Evolutionary conservation across 495 filamentous ascomycete genomes (phyloP), one percentile per base, ranked within the genome.

Genomic region (Talaromyces thailandensis): DNA sequence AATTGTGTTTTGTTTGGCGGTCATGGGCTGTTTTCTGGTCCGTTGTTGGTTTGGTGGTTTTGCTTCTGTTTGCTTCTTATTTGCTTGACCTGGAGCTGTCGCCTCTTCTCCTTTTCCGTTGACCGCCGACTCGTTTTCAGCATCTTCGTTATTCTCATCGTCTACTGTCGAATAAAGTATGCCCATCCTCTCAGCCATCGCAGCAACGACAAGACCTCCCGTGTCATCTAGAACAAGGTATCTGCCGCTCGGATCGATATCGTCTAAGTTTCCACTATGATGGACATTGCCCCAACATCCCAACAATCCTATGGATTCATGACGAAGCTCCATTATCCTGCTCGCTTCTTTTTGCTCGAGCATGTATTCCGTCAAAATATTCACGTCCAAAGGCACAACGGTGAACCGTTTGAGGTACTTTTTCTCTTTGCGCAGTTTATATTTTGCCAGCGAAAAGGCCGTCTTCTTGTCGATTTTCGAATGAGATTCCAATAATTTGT

Each of bases 191-290:
- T 98, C 94, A 1, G 94, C 94, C 77, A 96, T 80, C 0, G 92
- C 90, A 0, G 92, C 92, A 1, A 93, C 85, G 8, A 98, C 69
- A 25, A 98, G 73, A 0, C 94, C 94, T 7, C 90, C 88, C 0
- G 91, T 94, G 58, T 98, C 94, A 68, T 98, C 94, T 1, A 97
- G 82, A 4, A 94, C 85, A 1, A 96, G 81, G 83, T 93, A 98
- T 58, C 91, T 82, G 6, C 92, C 93, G 51, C 80, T 80, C 5
- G 79, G 78, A 58, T 75, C 75, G 32, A 72, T 63, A 11, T 40
- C 53, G 25, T 77, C 76, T 5, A 73, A 63, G 24, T 72, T 69
- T 6, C 74, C 74, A 8, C 70, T 68, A 64, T 78, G 81, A 68
- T 86, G 85, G 24, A 87, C 77, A 69, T 91, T 88, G 9, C 81